Evolutionary conservation across 2,329 filamentous ascomycete genomes (phyloP), one percentile per base, ranked within the genome.

Genomic region (Plenodomus tracheiphilus): DNA sequence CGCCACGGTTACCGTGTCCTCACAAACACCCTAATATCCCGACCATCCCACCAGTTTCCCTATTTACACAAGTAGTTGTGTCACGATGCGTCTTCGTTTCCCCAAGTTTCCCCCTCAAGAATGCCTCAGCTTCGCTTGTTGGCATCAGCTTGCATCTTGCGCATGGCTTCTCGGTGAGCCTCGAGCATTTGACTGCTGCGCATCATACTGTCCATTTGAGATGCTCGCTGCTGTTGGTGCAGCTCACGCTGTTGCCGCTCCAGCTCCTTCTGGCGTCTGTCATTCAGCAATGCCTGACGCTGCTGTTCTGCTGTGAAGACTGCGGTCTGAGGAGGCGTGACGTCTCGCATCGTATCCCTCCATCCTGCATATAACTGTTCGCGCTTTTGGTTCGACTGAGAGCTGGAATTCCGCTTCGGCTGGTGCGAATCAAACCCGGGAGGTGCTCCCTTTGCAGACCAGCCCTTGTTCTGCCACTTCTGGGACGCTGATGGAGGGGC

Each of bases 121-220:
- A n/a, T n/a, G n/a, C n/a, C 16, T 37, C 35, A 37, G 15, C 35
- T 37, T 28, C 61, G 58, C 37, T 65, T 70, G 53, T 81, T 82
- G 0, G 80, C 82, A 41, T 75, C 72, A 13, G 79, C 79, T 68
- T 96, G 91, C 85, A 97, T 88, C 69, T 80, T 85, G 54, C 88
- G 80, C 82, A 97, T 81, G 1, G 87, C 89, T 55, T 92, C 87
- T 17, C 87, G 81, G 69, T 97, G 92, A 18, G 86, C 81, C 39
- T 89, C 87, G 43, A 88, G 77, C 77, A 96, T 82, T 55, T 88
- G 84, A 0, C 86, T 86, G 15, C 83, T 85, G 45, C 89, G 80
- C 88, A 95, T 94, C 56, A 84, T 81, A 69, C 87, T 84, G 56
- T 91, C 87, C 61, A 91, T 85, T 32, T 80, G 79, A 41, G 81